phyloP scores from a whole-genome alignment of 176 grass and related monocot genomes.

The Bolboschoenus planiculmis region DNA sequence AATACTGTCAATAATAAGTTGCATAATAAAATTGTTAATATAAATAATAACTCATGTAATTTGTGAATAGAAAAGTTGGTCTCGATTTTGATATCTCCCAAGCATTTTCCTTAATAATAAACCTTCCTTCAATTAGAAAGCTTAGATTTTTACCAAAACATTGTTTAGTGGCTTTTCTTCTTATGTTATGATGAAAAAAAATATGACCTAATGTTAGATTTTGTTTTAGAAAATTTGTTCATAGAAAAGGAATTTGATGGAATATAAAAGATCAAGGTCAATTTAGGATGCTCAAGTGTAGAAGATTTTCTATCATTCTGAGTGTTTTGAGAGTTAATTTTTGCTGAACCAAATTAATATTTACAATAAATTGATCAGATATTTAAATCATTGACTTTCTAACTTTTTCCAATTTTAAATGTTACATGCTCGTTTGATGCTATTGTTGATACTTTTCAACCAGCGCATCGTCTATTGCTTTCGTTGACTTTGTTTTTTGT shows the following conservation, averaged over 20 bases:
- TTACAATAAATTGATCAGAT: neutral
- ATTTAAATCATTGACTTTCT: neutral
- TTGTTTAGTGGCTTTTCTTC: neutral
- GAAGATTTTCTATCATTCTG: neutral
- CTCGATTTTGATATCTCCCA: too few species aligned
- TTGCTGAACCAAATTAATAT: neutral
- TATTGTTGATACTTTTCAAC: neutral
- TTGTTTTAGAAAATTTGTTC: neutral
- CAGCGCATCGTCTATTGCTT: neutral
- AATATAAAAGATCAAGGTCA: neutral
- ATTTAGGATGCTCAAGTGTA: neutral
- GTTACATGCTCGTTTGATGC: neutral
- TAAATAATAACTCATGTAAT: too few species aligned
- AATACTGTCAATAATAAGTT: too few species aligned
- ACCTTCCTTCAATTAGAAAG: neutral
- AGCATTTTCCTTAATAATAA: too few species aligned
- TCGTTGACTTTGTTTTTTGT: constrained; percentile 11
- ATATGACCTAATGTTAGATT: neutral
- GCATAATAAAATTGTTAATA: too few species aligned
- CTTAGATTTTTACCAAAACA: neutral
- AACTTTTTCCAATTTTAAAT: neutral
- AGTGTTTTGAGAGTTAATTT: neutral
- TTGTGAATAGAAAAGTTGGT: too few species aligned
- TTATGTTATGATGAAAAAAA: neutral
- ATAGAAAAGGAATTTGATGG: neutral